Evolutionary conservation across 495 filamentous ascomycete genomes (phyloP).

Genomic region (Symbiotaphrina buchneri): DNA sequence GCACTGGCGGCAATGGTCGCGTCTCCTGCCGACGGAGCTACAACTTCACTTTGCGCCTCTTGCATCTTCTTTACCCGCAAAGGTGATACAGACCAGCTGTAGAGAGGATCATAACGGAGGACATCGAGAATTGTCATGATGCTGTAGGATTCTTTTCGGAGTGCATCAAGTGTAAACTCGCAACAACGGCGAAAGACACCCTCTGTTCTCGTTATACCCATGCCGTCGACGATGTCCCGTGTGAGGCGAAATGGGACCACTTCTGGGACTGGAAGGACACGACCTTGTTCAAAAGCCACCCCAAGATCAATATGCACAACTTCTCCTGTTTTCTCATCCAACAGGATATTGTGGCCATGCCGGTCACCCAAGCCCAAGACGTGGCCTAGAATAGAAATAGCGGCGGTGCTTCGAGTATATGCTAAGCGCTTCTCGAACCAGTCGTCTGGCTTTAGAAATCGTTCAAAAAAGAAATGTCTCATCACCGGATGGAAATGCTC

Average conservation of each 20-base stretch:
- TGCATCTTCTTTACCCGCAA: conserved; percentile 61
- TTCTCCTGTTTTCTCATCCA: conserved; percentile 78
- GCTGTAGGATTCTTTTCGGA: conserved; percentile 76
- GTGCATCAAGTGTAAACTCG: conserved; percentile 85
- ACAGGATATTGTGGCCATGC: conserved; percentile 88
- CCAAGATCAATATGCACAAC: conserved; percentile 94
- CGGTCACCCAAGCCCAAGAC: conserved; percentile 88
- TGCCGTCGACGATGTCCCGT: conserved; percentile 88
- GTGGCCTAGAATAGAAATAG: conserved; percentile 86
- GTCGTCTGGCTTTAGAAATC: conserved; percentile 80
- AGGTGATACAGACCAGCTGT: conserved; percentile 88
- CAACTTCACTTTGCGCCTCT: conserved; percentile 26
- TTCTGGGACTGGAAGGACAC: conserved; percentile 79
- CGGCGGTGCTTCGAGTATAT: conserved; percentile 81
- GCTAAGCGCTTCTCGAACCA: conserved; percentile 77
- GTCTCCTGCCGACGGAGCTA: conserved; percentile 10
- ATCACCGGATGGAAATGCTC: conserved; percentile 82
- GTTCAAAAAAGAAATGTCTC: conserved; percentile 91
- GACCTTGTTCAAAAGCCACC: conserved; percentile 89
- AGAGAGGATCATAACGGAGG: conserved; percentile 85
- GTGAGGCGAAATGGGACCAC: conserved; percentile 88
- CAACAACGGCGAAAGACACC: conserved; percentile 92
- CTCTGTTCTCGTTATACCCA: conserved; percentile 89
- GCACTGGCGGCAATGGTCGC: conserved; percentile 11
- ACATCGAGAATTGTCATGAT: conserved; percentile 97